Conservation (phyloP, 768 basidiomycete species). For the Auricularia cornea region DNA sequence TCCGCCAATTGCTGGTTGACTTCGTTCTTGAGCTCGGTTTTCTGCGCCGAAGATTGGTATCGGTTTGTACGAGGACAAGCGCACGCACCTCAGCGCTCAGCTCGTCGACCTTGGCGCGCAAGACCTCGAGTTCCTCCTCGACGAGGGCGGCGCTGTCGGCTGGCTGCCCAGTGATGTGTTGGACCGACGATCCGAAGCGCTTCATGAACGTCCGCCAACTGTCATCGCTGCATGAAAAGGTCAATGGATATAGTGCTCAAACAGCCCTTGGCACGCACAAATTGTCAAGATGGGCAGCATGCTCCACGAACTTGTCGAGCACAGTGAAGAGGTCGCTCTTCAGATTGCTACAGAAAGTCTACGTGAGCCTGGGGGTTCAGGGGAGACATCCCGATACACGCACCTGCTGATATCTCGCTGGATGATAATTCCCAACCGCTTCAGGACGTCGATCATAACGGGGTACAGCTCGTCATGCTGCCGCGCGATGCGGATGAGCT, state of each 20-base stretch:
- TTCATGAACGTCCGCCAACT: conserved; percentile 58
- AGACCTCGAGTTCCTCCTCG: conserved; percentile 51
- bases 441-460: conserved; percentile 50
- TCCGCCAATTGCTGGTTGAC: conserved; percentile 60
- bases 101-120: conserved; percentile 53
- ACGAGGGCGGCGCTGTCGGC: conserved; percentile 39
- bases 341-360: conserved; percentile 38
- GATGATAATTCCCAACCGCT: conserved; percentile 46
- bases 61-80: neutral
- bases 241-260: conserved; percentile 3
- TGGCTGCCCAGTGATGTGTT: conserved; percentile 57
- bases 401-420: conserved; percentile 55
- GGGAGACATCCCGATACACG: conserved; percentile 18
- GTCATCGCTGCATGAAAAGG: conserved; percentile 41
- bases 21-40: conserved; percentile 42
- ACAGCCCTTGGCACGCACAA: conserved; percentile 42
- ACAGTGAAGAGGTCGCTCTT: conserved; percentile 53
- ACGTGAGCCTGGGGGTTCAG: neutral
- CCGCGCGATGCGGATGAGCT: conserved; percentile 51
- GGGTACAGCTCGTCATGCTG: conserved; percentile 58
- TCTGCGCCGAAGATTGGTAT: conserved; percentile 25
- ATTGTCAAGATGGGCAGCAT: conserved; percentile 48
- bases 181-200: conserved; percentile 49
- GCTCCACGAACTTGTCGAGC: conserved; percentile 57
- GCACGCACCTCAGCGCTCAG: conserved; percentile 56